Evolutionary conservation across 306 rosid species (phyloP), one percentile per base, ranked within the genome.

Genomic region (Glycyrrhiza uralensis): DNA sequence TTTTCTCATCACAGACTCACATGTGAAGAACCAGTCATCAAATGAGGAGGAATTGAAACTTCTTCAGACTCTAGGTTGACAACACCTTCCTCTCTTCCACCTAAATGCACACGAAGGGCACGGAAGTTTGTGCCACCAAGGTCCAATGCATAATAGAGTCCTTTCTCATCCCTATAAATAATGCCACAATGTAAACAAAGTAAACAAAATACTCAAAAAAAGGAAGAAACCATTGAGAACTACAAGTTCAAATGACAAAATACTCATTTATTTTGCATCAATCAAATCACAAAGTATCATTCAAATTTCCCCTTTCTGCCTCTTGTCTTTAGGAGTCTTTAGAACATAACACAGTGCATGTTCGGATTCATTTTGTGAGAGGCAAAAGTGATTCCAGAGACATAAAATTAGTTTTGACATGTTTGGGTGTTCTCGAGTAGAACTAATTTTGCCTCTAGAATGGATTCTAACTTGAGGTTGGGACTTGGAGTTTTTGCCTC

Each of bases 121-220:
- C 99, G 97, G 46, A 95, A 95, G 81, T 95, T 95, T 42, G 99
- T 95, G 60, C 99, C 99, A 44, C 99, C 99, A 65, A 95, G 99
- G 69, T 95, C 99, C 69, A 95, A 75, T 39, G 99, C 99, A 84
- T 95, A 95, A 75, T 81, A 95, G 35, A 88, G 54, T 45, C 99
- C 99, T 52, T 85, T 80, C 87, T 95, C 99, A 55, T 95, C 87
- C 86, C 99, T 95, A 61, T 13, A 54, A 79, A 68, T 3, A 64
- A 6, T 14, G 64, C 28, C 52, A 58, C 45, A 70, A 78, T 68
- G 36, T 68, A n/a, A n/a, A 15, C n/a, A n/a, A n/a, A n/a, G n/a
- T n/a, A n/a, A 67, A 63, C 2, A 45, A 55, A n/a, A 24, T 5
- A 46, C 13, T 2, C 50, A 54, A 9, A 47, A n/a, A n/a, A 45